A percentile compares a stretch with the other conserved stretches of the same genome.
phyloP scores from a whole-genome alignment of 2,329 filamentous ascomycete genomes.

The Myrmaecium sp. region DNA sequence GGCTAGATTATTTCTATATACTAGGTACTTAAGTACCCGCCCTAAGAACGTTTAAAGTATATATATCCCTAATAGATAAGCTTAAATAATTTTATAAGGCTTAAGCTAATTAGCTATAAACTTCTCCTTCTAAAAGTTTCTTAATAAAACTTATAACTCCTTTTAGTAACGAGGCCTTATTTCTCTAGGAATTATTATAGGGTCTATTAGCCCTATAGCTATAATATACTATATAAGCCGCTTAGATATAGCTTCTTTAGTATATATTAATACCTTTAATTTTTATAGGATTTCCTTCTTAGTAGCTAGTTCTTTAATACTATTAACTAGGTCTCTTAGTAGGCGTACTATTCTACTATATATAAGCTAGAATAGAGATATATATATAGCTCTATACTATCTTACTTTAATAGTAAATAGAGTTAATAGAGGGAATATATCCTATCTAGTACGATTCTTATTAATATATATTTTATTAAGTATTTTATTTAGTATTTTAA shows the following conservation, averaged over 20 bases:
- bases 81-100: too few relatives aligned
- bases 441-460: neutral
- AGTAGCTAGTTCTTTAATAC: slow-evolving; percentile 1
- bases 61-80: neutral
- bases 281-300: neutral
- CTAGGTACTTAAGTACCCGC: neutral
- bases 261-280: neutral
- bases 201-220: too few relatives aligned
- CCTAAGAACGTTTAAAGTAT: neutral
- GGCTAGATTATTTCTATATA: too few relatives aligned
- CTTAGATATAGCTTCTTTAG: neutral
- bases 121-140: too few relatives aligned
- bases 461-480: slow-evolving; percentile 1
- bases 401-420: neutral
- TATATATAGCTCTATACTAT: neutral
- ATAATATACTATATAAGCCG: too few relatives aligned
- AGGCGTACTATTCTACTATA: neutral
- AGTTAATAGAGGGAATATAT: neutral
- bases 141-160: too few relatives aligned
- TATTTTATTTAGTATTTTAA: too few relatives aligned
- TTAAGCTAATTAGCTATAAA: too few relatives aligned
- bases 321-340: neutral
- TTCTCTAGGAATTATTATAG: too few relatives aligned
- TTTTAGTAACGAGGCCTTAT: too few relatives aligned
- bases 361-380: neutral